Conservation (phyloP, 495 filamentous ascomycete genomes). For the Cercophora sp. region DNA sequence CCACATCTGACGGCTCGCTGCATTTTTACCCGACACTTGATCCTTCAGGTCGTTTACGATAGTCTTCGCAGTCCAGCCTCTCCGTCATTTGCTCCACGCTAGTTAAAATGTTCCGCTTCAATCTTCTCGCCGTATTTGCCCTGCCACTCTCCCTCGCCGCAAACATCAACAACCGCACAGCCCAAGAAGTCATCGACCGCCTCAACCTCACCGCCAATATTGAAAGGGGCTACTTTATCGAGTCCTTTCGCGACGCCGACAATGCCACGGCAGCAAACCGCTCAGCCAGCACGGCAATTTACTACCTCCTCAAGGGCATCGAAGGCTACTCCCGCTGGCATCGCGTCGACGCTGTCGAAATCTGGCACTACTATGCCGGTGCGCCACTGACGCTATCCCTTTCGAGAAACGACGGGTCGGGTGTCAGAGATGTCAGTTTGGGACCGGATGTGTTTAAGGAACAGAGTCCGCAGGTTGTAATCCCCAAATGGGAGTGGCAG, state of each 20-base stretch:
- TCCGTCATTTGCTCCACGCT: no score
- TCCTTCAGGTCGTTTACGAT: no score
- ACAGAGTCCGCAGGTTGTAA: constrained; percentile 40
- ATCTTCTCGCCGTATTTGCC: no score
- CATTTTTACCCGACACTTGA: no score
- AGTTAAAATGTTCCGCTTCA: no score
- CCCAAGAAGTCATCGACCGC: constrained; percentile 34
- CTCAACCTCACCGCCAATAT: constrained; percentile 39
- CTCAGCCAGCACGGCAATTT: constrained; percentile 46
- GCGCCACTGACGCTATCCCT: constrained; percentile 41
- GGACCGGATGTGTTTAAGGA: constrained; percentile 37
- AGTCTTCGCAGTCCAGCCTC: no score
- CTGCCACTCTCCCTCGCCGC: no score
- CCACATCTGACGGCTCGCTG: no score
- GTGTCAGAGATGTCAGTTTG: constrained; percentile 25
- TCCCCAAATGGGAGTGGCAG: constrained; percentile 41
- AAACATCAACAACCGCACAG: constrained; percentile 26
- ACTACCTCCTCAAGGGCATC: constrained; percentile 45
- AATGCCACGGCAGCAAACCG: constrained; percentile 26
- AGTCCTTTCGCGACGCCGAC: constrained; percentile 42
- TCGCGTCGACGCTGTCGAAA: constrained; percentile 42
- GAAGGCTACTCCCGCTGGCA: constrained; percentile 42
- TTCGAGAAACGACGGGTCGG: constrained; percentile 31
- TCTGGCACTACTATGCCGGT: constrained; percentile 51
- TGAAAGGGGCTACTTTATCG: constrained; percentile 45